Conservation (phyloP, 2,329 filamentous ascomycete genomes). For the Passalora sequoiae region DNA sequence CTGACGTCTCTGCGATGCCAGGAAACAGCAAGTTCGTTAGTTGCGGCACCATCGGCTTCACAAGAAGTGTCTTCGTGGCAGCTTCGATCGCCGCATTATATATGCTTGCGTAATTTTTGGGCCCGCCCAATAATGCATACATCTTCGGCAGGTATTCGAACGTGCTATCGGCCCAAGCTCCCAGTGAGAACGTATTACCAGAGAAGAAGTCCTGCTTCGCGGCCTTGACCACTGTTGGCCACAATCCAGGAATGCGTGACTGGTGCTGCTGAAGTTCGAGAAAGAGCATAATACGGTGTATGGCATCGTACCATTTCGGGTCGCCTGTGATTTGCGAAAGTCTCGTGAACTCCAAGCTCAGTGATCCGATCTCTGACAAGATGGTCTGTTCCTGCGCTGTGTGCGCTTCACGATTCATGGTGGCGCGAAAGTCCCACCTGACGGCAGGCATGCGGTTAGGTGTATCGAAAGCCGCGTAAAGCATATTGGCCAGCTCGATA, state of each 20-base stretch:
- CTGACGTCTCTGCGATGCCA: conserved; percentile 35
- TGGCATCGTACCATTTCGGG: conserved; percentile 44
- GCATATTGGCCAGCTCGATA: conserved; percentile 38
- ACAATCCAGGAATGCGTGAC: conserved; percentile 45
- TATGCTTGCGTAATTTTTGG: conserved; percentile 46
- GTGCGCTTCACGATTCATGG: conserved; percentile 35
- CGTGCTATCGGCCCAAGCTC: conserved; percentile 35
- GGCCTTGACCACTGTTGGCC: conserved; percentile 43
- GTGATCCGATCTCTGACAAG: conserved; percentile 44
- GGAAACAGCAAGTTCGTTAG: conserved; percentile 45
- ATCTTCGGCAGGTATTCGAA: conserved; percentile 46
- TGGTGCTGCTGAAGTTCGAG: conserved; percentile 40
- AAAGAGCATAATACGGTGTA: conserved; percentile 39
- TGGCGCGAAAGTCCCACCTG: conserved; percentile 42
- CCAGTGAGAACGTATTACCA: conserved; percentile 36
- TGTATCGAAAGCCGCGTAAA: conserved; percentile 47
- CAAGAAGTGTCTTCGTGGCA: conserved; percentile 44
- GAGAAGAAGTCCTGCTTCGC: conserved; percentile 37
- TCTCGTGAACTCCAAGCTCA: conserved; percentile 46
- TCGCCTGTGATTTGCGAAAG: conserved; percentile 44
- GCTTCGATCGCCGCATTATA: conserved; percentile 51
- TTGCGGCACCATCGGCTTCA: conserved; percentile 46
- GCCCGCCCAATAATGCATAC: conserved; percentile 44
- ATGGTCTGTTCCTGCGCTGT: conserved; percentile 39
- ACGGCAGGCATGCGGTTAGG: conserved; percentile 43